These are phyloP conservation scores for Backusella psychrophila DNA, from an alignment of 192 early-diverging fungal species.

Conservation along the genomic window DNA sequence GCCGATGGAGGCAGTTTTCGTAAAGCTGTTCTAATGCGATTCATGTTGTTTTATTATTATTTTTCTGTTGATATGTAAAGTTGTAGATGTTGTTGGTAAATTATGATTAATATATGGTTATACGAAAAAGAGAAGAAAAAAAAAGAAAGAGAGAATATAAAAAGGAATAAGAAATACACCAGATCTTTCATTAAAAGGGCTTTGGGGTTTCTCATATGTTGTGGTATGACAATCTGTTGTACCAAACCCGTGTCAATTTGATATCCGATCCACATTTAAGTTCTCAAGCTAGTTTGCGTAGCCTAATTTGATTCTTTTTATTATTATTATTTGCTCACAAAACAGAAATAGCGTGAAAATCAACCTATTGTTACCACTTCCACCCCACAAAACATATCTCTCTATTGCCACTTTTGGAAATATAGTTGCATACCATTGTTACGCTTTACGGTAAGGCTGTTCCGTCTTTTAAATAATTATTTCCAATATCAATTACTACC, in stretches of 20 bases:
- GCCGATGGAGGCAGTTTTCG: constrained; percentile 36
- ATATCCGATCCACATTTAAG: neutral
- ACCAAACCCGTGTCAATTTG: constrained; percentile 10
- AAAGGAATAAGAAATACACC: neutral
- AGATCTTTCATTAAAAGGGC: neutral
- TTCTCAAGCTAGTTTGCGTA: neutral
- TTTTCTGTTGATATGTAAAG: neutral
- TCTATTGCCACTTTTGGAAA: neutral
- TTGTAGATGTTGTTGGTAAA: neutral
- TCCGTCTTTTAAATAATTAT: neutral
- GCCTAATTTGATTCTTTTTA: neutral
- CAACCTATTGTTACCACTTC: neutral
- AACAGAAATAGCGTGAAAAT: neutral
- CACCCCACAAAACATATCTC: neutral
- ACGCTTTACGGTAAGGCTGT: neutral
- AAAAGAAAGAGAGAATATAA: constrained; percentile 3
- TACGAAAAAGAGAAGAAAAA: neutral
- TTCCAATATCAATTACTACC: neutral
- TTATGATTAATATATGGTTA: neutral
- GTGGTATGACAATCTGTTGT: neutral
- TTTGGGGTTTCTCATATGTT: neutral
- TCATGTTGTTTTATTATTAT: constrained; percentile 8
- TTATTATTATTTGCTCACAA: neutral
- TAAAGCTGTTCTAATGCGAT: constrained; percentile 26
- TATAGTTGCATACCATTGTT: neutral